Base-by-base conservation (phyloP, 2,329 filamentous ascomycete species). In the Myriosclerotinia scirpicola region DNA sequence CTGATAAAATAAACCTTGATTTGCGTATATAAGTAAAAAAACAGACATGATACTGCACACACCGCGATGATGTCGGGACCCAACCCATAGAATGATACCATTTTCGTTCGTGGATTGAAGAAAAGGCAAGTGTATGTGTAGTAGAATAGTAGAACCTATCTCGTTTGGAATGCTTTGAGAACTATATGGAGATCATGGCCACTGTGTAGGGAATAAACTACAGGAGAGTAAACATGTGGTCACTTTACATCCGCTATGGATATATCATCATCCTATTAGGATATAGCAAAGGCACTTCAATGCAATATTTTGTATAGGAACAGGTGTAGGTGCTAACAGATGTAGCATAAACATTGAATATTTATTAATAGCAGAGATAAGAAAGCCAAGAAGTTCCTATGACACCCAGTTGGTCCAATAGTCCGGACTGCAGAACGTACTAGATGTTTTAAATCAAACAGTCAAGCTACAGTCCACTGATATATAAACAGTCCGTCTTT, bases 1-100 rank as follows among this genome's bases (percentile, higher is more conserved):
- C 62, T 55, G 6, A 34, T 42, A n/a, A 65, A 50, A n/a, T 48
- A 58, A 22, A 55, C 30, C 53, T 30, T 56, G 20, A 17, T 22
- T 36, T 48, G 42, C 26, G 34, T 38, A 5, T 36, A 50, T 26
- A 30, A 2, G 20, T 48, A 40, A 42, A 36, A 54, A 15, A 40
- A 6, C 9, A 64, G 12, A 30, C 3, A 34, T 30, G 54, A 42
- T 12, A 22, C 26, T 42, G 26, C 14, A 44, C 38, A 53, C 5
- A 44, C 9, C 2, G 20, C 52, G n/a, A 54, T 44, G 3, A 46
- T 34, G n/a, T 44, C 20, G 36, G 20, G 15, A 14, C 60, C 38
- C 20, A 22, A 17, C 6, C 22, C 60, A 30, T 46, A 4, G 5
- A 46, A 20, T 1, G 26, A 30, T 36, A 22, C 5, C 60, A 64